phyloP scores from a whole-genome alignment of 2,329 filamentous ascomycete species.

The Aspergillus oerlinghausenensis region DNA sequence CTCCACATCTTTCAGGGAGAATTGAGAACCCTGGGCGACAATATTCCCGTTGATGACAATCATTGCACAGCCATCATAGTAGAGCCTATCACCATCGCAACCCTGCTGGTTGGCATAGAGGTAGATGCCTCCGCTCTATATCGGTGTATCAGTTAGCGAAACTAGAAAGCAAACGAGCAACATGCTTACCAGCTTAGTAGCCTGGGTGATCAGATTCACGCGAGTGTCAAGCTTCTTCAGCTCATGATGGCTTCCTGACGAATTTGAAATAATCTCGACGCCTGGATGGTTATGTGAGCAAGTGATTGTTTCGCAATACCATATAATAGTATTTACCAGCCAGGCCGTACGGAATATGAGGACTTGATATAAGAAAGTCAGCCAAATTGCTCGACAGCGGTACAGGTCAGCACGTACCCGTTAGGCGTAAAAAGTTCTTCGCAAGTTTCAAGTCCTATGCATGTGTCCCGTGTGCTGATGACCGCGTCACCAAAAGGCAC shows the following conservation, averaged over 20 bases:
- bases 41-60: constrained; percentile 60
- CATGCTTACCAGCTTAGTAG: constrained; percentile 44
- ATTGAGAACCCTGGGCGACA: constrained; percentile 63
- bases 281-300: constrained; percentile 44
- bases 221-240: constrained; percentile 62
- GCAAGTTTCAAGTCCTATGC: constrained; percentile 61
- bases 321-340: constrained; percentile 35
- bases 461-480: constrained; percentile 58
- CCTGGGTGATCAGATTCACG: constrained; percentile 61
- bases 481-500: constrained; percentile 67
- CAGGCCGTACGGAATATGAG: constrained; percentile 58
- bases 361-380: constrained; percentile 30
- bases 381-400: constrained; percentile 9
- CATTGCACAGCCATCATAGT: constrained; percentile 61
- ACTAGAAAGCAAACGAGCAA: too few relatives aligned
- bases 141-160: constrained; percentile 5
- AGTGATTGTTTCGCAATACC: constrained; percentile 44
- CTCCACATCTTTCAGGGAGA: constrained; percentile 61
- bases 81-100: constrained; percentile 57
- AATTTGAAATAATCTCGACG: constrained; percentile 68
- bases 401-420: constrained; percentile 16
- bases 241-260: constrained; percentile 63
- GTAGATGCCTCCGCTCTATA: constrained; percentile 43
- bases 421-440: constrained; percentile 63
- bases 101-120: constrained; percentile 61